Percentiles rank a stretch among this genome's conserved stretches.
Evolutionary conservation across 345 rosid species (phyloP).

Genomic region (Microcos paniculata): DNA sequence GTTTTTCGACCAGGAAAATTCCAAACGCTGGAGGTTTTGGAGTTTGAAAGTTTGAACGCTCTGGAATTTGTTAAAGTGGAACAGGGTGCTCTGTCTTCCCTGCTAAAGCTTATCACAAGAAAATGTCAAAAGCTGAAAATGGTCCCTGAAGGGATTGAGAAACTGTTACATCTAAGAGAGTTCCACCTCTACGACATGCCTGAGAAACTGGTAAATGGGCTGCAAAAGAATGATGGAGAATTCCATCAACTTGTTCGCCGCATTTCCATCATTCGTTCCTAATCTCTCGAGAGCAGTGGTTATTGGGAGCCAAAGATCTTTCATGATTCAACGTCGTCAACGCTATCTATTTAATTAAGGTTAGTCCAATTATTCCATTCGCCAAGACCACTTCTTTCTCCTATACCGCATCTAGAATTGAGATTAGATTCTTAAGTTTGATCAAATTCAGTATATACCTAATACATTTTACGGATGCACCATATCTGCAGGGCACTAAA

Average conservation of each 20-base stretch:
- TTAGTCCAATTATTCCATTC: neutral
- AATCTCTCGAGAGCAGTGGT: neutral
- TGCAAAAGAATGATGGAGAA: neutral
- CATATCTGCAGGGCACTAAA: too few relatives aligned
- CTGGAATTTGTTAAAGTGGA: constrained; percentile 10
- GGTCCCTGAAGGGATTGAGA: constrained; percentile 28
- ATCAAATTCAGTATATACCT: too few relatives aligned
- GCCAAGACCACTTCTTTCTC: too few relatives aligned
- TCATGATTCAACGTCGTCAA: neutral
- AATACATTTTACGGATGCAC: too few relatives aligned
- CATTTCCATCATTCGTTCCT: neutral
- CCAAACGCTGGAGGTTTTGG: constrained; percentile 19
- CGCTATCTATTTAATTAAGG: neutral
- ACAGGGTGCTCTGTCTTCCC: constrained; percentile 23
- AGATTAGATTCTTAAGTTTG: too few relatives aligned
- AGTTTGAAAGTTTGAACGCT: constrained; percentile 16
- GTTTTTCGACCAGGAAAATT: constrained; percentile 21
- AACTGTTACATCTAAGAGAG: constrained; percentile 11
- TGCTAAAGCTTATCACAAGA: constrained; percentile 16
- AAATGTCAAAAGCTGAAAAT: constrained; percentile 18
- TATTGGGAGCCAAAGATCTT: neutral
- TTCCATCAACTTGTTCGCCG: neutral
- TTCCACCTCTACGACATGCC: constrained; percentile 32
- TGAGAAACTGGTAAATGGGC: constrained; percentile 7
- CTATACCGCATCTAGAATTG: too few relatives aligned